A percentile compares a stretch with the other conserved stretches of the same genome.
Evolutionary conservation across 164 flowering plant genomes (phyloP).

Genomic region (Aristolochia californica): DNA sequence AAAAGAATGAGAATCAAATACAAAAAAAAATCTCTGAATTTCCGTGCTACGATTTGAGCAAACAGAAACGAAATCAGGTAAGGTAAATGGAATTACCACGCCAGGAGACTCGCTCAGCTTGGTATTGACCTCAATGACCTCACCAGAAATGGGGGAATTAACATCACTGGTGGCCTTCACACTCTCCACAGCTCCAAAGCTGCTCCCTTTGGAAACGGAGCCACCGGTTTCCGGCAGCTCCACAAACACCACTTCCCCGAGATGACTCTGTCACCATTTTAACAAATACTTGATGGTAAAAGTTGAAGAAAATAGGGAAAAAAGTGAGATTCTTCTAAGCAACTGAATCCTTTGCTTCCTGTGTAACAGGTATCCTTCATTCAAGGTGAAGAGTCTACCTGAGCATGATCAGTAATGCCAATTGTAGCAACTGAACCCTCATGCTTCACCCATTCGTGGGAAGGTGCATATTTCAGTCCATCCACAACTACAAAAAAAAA

Average conservation of each 20-base stretch:
- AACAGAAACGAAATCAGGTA: too few species aligned
- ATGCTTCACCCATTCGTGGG: slow-evolving; percentile 98
- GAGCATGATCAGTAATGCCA: slow-evolving; percentile 98
- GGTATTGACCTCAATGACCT: slow-evolving; percentile 70
- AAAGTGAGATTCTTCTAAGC: not conserved
- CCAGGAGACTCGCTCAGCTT: slow-evolving; percentile 71
- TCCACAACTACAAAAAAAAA: slow-evolving; percentile 52
- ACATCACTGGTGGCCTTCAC: slow-evolving; percentile 97
- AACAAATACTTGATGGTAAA: not conserved
- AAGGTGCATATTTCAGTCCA: slow-evolving; percentile 70
- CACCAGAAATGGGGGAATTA: slow-evolving; percentile 91
- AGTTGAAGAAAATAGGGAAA: not conserved
- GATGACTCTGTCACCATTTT: slow-evolving; percentile 48
- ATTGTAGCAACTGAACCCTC: slow-evolving; percentile 83
- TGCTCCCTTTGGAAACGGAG: slow-evolving; percentile 36
- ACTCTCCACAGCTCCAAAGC: slow-evolving; percentile 97
- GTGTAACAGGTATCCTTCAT: not conserved
- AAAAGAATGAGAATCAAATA: not conserved
- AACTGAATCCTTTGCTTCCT: too few species aligned
- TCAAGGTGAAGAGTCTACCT: slow-evolving; percentile 23
- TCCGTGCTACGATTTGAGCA: not conserved
- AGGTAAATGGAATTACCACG: slow-evolving; percentile 34
- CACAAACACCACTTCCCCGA: slow-evolving; percentile 95
- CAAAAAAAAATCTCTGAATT: not conserved
- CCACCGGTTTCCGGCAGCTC: slow-evolving; percentile 73